A percentile compares a stretch with the other conserved stretches of the same genome.
phyloP scores from a whole-genome alignment of 495 filamentous ascomycete species.

The Trichoderma gamsii region DNA sequence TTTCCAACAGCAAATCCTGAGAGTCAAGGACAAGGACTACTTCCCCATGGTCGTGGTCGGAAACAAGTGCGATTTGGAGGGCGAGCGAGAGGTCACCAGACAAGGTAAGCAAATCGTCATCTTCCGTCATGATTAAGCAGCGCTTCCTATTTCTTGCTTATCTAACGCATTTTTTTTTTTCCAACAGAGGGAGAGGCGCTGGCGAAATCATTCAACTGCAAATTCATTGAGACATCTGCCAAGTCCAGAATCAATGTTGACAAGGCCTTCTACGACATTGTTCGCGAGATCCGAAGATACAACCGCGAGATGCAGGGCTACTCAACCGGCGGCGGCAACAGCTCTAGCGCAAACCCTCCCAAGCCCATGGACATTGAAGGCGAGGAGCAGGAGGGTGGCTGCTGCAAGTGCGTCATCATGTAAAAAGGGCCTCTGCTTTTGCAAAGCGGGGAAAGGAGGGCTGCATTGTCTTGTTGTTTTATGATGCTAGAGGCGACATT shows the following conservation, averaged over 20 bases:
- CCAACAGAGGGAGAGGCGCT: slow-evolving; percentile 81
- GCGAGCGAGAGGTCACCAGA: slow-evolving; percentile 80
- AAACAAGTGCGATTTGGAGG: slow-evolving; percentile 97
- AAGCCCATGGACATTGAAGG: slow-evolving; percentile 76
- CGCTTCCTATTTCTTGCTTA: not conserved
- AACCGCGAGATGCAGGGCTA: slow-evolving; percentile 95
- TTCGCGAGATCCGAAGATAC: slow-evolving; percentile 93
- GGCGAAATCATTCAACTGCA: slow-evolving; percentile 82
- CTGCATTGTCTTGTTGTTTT: not conserved
- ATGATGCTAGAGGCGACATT: slow-evolving; percentile 12
- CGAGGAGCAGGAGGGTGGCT: slow-evolving; percentile 63
- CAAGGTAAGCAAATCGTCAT: slow-evolving; percentile 58
- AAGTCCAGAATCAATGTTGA: slow-evolving; percentile 98
- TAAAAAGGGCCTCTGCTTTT: slow-evolving; percentile 41
- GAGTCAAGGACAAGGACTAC: slow-evolving; percentile 98
- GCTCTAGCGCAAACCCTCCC: slow-evolving; percentile 53
- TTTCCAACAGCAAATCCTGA: slow-evolving; percentile 96
- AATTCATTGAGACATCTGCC: slow-evolving; percentile 98
- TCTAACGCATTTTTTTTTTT: not conserved
- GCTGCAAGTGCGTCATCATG: slow-evolving; percentile 92
- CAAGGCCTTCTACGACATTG: slow-evolving; percentile 95
- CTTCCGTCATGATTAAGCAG: not conserved
- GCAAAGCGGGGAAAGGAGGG: slow-evolving; percentile 9
- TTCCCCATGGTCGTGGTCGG: slow-evolving; percentile 99
- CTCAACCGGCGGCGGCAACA: slow-evolving; percentile 55